Evolutionary conservation across 352 stramenopile species (phyloP).

Genomic region (Plasmopara halstedii): DNA sequence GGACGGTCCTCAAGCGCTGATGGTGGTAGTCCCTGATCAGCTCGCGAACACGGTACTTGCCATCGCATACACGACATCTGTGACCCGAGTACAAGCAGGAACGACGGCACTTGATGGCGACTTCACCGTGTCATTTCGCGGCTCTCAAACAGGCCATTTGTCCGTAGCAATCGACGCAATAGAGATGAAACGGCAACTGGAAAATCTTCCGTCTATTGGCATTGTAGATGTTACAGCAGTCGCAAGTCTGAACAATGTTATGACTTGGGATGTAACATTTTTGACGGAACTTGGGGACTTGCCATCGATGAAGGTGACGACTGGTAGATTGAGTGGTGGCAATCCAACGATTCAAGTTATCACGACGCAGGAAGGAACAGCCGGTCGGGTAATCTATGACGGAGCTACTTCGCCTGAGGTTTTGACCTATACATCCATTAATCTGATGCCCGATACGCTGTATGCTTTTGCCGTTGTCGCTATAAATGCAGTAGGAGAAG

Average conservation of each 20-base stretch:
- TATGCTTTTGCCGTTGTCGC: constrained; percentile 92
- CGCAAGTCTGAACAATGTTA: constrained; percentile 49
- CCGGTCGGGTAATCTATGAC: constrained; percentile 89
- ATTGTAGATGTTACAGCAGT: constrained; percentile 64
- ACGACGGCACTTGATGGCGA: constrained; percentile 55
- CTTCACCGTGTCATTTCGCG: constrained; percentile 76
- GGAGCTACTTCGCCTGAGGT: constrained; percentile 77
- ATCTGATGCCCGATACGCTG: constrained; percentile 82
- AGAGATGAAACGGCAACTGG: constrained; percentile 80
- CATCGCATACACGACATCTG: constrained; percentile 40
- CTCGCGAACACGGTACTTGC: constrained; percentile 45
- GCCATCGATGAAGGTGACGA: constrained; percentile 85
- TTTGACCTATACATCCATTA: constrained; percentile 59
- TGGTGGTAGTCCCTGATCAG: constrained; percentile 50
- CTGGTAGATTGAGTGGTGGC: constrained; percentile 76
- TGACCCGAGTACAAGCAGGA: constrained; percentile 35
- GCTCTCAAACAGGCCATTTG: constrained; percentile 70
- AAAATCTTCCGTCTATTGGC: constrained; percentile 82
- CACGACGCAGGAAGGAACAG: constrained; percentile 79
- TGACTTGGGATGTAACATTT: constrained; percentile 89
- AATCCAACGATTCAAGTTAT: constrained; percentile 57
- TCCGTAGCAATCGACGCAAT: constrained; percentile 22
- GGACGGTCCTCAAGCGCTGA: constrained; percentile 34
- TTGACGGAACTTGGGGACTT: constrained; percentile 91
- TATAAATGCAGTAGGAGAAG: constrained; percentile 88